Conservation (phyloP, 2,329 filamentous ascomycete genomes). For the Pseudohalonectria lignicola region DNA sequence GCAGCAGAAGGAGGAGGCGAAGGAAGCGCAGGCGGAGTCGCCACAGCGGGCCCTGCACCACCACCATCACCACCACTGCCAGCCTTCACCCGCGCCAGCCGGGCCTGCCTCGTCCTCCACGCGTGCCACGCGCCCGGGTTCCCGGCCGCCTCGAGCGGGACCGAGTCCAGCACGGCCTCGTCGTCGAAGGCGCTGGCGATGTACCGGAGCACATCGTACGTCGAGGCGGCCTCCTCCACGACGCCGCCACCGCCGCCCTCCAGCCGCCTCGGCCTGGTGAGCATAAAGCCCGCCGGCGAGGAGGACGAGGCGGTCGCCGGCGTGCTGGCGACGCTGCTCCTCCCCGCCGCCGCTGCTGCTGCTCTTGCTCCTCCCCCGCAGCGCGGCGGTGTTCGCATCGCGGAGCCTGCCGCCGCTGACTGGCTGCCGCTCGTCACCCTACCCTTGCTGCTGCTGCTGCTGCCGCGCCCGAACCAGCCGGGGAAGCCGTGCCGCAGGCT, state of each 20-base stretch:
- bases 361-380: too few relatives aligned
- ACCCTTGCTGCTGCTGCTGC: constrained; percentile 20
- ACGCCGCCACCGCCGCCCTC: constrained; percentile 14
- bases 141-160: constrained; percentile 73
- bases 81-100: neutral
- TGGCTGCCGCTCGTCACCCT: constrained; percentile 8
- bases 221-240: constrained; percentile 36
- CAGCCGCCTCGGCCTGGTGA: constrained; percentile 8
- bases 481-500: constrained; percentile 86
- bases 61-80: neutral
- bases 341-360: constrained; percentile 5
- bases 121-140: constrained; percentile 92
- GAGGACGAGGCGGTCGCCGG: constrained; percentile 11
- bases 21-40: neutral
- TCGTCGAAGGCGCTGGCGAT: constrained; percentile 74
- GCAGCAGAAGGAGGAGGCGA: neutral
- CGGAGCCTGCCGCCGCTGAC: constrained; percentile 1
- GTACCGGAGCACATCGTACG: constrained; percentile 65
- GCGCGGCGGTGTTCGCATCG: constrained; percentile 11
- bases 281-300: constrained; percentile 14
- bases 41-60: neutral
- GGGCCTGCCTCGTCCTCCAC: constrained; percentile 61
- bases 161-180: constrained; percentile 61
- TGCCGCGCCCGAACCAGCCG: constrained; percentile 66
- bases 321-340: constrained; percentile 14